Evolutionary conservation across 148 eudicot genomes (phyloP), one percentile per base, ranked within the genome.

Genomic region (Cornus suecica): DNA sequence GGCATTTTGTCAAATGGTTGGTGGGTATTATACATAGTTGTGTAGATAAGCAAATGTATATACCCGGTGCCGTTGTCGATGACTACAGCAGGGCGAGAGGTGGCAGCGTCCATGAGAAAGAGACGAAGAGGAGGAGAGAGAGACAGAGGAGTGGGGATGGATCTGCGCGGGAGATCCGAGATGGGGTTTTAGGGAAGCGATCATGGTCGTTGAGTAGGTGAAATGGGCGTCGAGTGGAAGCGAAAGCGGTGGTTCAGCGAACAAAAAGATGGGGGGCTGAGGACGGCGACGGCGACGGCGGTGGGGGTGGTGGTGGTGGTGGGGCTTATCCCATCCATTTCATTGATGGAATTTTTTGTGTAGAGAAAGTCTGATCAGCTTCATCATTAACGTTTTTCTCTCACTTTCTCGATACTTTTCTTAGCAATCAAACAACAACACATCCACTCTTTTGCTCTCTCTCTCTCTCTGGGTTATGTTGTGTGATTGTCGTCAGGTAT

Each of bases 21-120:
- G 30, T 75, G 76, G 1, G 79, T 37, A 37, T 37, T 32, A 6
- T 79, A 78, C 31, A 34, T 13, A 15, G 6, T 63, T 2, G 4
- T 58, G 62, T n/a, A 0, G 3, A 63, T 52, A 69, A 30, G 11
- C 0, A 18, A 2, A 56, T 20, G 2, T 30, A 63, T 66, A 45
- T 88, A 93, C 97, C 98, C 97, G 73, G 98, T 94, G 82, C 98
- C 98, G 78, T 94, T 94, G 71, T 94, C 98, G 77, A 94, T 89
- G 51, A 94, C 98, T 37, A 92, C 88, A 56, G 98, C 94, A 1
- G 98, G 98, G 54, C 97, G 94, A 83, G 90, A 87, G 26, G 83
- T 70, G 77, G 94, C 80, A 29, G 88, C 84, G 88, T 92, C 95
- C 97, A 92, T 92, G 31, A 60, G 72, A 69, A 52, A 75, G 31